Conservation (phyloP, 2,329 filamentous ascomycete species). For the Cadophora luteo-olivacea region DNA sequence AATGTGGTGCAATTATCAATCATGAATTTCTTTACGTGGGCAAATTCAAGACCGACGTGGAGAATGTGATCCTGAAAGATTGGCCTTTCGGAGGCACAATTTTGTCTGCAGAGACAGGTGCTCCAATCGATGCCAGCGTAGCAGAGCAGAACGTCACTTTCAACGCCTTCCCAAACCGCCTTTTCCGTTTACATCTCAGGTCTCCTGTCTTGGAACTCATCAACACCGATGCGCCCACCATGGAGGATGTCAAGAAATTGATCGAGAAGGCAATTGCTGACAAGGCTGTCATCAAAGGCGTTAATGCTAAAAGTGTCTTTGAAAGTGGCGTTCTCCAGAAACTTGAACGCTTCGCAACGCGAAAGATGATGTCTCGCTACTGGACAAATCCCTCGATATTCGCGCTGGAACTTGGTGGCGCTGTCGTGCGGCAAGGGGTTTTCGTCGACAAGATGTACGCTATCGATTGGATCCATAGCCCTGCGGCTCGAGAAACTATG, state of each 20-base stretch:
- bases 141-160: constrained; percentile 28
- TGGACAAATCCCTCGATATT: constrained; percentile 72
- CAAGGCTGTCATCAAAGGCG: constrained; percentile 47
- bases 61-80: constrained; percentile 52
- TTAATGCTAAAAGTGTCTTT: constrained; percentile 45
- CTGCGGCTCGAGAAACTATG: constrained; percentile 68
- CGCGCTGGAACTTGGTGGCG: constrained; percentile 68
- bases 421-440: constrained; percentile 68
- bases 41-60: constrained; percentile 66
- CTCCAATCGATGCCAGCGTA: constrained; percentile 49
- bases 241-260: constrained; percentile 57
- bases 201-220: constrained; percentile 51
- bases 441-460: constrained; percentile 77
- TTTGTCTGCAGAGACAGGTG: constrained; percentile 59
- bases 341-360: constrained; percentile 53
- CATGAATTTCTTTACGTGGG: constrained; percentile 65
- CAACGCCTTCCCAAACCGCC: constrained; percentile 62
- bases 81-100: constrained; percentile 73
- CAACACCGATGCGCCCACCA: constrained; percentile 48
- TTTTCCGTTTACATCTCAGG: constrained; percentile 57
- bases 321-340: constrained; percentile 35
- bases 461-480: constrained; percentile 81
- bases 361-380: constrained; percentile 74
- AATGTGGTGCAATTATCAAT: constrained; percentile 57
- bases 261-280: constrained; percentile 56